Evolutionary conservation across 2,329 filamentous ascomycete genomes (phyloP), one percentile per base, ranked within the genome.

Genomic region (Emergomyces pasteurianus): DNA sequence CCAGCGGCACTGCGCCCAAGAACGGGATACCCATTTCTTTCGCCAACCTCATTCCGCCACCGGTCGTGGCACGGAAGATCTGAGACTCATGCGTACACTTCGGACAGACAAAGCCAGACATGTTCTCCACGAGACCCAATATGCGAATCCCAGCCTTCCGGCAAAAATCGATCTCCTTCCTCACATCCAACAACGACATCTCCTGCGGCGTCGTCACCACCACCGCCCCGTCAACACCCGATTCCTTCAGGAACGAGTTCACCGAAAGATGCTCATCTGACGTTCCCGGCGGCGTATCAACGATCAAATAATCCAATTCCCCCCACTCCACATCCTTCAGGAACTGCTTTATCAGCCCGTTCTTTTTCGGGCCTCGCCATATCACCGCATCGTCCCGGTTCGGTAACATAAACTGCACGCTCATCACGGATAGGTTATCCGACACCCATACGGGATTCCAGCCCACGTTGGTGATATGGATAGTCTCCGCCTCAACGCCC

Each of bases 311-410:
- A 71, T 99, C 94, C 74, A 97, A 79, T 63, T 95, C 89, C 10
- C 94, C 94, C 94, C 95, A 99, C 71, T 95, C 90, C 7, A 99
- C 94, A 70, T 99, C 95, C 78, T 95, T 96, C 58, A 99, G 77
- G 68, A 99, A 99, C 73, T 95, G 89, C 79, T 99, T 99, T 72
- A 99, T 97, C 61, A 99, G 77, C 0, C 94, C 94, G 70, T 97
- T 99, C 82, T 99, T 99, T 83, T 99, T 99, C 2, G 94, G 88
- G 0, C 94, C 94, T 58, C 94, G 84, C 94, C 94, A 99, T 66
- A 99, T 99, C 47, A 99, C 87, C 3, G 94, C 94, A 71, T 96
- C 92, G 73, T 99, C 92, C 54, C 89, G 83, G 69, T 90, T 90
- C 0, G 94, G 94, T 53, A 99, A 80, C 90, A 99, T 95, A 73